Evolutionary conservation across 1,284 basidiomycete genomes (phyloP), one percentile per base, ranked within the genome.

Genomic region (Leccinum subrobustum): DNA sequence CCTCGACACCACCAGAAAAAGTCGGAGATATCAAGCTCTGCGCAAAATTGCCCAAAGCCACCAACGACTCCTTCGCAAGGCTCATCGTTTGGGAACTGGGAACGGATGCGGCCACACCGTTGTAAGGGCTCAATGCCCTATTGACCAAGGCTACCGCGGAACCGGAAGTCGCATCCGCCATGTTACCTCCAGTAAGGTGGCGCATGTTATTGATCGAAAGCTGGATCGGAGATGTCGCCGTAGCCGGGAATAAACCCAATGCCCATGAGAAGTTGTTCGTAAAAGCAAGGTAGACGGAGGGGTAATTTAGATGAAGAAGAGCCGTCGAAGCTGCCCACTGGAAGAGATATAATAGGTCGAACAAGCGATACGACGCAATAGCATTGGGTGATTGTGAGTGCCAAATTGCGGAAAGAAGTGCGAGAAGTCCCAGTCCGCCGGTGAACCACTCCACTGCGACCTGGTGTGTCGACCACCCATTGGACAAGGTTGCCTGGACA

Each of bases 261-360:
- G 92, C 83, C 95, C 95, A 98, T 1, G 88, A 84, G 68, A 97
- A 96, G 73, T 97, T 97, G 67, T 88, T 80, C 1, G 90, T 82
- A 68, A 89, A 97, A 18, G 88, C 81, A 60, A 86, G 82, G 73
- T 94, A 97, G 12, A 90, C 84, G 47, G 85, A 83, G 1, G 96
- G 93, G 72, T 94, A 97, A 74, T 96, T 92, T 68, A 98, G 83
- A 65, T 86, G 84, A 62, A 98, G 82, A 66, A 98, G 81, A 6
- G 81, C 90, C 2, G 89, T 87, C 29, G 84, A 81, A 20, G 88
- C 92, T 54, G 95, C 88, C 65, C 86, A 83, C 76, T 98, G 95
- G 70, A 89, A 92, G 58, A 95, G 83, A 65, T 83, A 85, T 54
- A 97, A 74, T 48, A 96, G 76, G 67, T 97, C 94, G 63, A 97